Evolutionary conservation across 1,139 yeast species (phyloP).

Genomic region (Hyphopichia burtonii): DNA sequence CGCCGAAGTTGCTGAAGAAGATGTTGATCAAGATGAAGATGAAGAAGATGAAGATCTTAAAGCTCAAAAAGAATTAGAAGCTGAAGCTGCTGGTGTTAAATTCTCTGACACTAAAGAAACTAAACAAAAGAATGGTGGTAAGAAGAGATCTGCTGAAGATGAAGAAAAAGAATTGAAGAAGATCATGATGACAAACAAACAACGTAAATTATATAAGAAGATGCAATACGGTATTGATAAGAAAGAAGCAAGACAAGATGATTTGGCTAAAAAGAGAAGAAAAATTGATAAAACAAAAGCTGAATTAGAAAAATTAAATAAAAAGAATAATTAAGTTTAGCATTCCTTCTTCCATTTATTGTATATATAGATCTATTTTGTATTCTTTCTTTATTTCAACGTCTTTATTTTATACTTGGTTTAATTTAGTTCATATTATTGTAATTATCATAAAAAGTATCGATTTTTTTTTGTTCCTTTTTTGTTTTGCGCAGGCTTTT

Average conservation of each 20-base stretch:
- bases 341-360: background rate
- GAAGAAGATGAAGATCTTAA: constrained; percentile 59
- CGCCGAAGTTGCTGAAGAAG: constrained; percentile 49
- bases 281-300: constrained; percentile 68
- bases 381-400: background rate
- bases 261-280: constrained; percentile 74
- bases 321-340: constrained; percentile 5
- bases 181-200: constrained; percentile 98
- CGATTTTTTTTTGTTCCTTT: background rate
- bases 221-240: constrained; percentile 90
- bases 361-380: background rate
- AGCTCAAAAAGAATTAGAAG: constrained; percentile 82
- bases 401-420: background rate
- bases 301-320: constrained; percentile 45
- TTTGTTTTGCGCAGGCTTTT: no score
- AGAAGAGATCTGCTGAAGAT: constrained; percentile 47
- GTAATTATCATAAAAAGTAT: constrained; percentile 3
- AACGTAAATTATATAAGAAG: constrained; percentile 90
- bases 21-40: constrained; percentile 47
- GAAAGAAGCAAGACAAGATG: constrained; percentile 77
- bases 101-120: constrained; percentile 55
- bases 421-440: constrained; percentile 3
- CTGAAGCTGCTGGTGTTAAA: constrained; percentile 85
- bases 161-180: constrained; percentile 86
- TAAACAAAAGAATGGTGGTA: constrained; percentile 31